Evolutionary conservation across 2,329 filamentous ascomycete species (phyloP), one percentile per base, ranked within the genome.

Genomic region (Colletotrichum musicola): DNA sequence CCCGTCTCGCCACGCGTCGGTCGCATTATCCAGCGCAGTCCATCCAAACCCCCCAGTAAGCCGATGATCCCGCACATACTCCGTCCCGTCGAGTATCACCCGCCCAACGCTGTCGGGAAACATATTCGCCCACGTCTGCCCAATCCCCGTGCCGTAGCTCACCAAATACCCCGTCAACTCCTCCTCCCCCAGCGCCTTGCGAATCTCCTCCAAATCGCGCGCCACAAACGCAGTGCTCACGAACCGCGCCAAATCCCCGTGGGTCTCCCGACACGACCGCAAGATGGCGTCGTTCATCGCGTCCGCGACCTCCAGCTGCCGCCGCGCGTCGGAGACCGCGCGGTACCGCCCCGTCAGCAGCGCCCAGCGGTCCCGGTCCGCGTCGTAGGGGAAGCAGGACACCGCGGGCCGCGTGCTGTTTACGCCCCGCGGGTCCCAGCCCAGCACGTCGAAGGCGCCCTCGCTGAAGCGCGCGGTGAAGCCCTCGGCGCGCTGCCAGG

Each of bases 371-470:
- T 85, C 83, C 2, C 84, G 79, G 71, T 83, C 77, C 9, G 80
- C 81, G 50, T 84, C 76, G 61, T 81, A 76, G 4, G 84, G 81
- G 58, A 81, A 86, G 75, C 85, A 87, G 1, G 82, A 74, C 2
- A 83, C 73, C 4, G 80, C 73, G 0, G 85, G 85, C 6, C 79
- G 79, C 1, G 84, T 82, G 1, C 77, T 73, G 71, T 86, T 86
- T 61, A 87, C 83, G 1, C 85, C 85, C 4, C 85, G 81, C n/a
- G 85, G 85, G 59, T 88, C 85, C 81, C 83, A 87, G n/a, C 84
- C 83, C 14, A 88, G 73, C 6, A 86, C 81, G 66, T 86, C 84
- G 22, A 81, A 84, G 22, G 76, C 73, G 22, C 80, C 77, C 38
- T 79, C 79, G 64, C 82, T 84, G 13, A 86, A 73, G 3, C 82